These are phyloP conservation scores for Raffaelea deltoideospora DNA, from an alignment of 2,329 filamentous ascomycete species.

Conservation along the genomic window DNA sequence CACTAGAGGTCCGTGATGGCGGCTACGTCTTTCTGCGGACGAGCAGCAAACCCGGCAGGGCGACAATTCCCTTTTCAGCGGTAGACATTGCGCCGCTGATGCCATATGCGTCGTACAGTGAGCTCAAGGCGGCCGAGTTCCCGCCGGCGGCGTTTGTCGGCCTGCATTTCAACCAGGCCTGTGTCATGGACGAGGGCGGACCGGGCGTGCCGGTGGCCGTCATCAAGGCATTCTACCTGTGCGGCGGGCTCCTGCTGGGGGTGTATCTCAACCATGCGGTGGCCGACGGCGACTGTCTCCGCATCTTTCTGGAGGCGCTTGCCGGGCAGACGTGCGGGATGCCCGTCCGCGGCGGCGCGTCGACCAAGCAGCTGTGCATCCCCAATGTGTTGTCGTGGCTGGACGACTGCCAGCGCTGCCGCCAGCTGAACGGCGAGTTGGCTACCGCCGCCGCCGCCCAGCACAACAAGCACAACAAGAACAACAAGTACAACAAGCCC, in stretches of 20 bases:
- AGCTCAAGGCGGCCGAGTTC: slow-evolving; percentile 14
- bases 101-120: slow-evolving; percentile 11
- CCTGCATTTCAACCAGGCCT: slow-evolving; percentile 9
- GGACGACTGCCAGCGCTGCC: no score
- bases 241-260: slow-evolving; percentile 23
- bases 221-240: slow-evolving; percentile 22
- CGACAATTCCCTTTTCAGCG: slow-evolving; percentile 10
- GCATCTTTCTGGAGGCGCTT: slow-evolving; percentile 23
- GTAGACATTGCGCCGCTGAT: slow-evolving; percentile 10
- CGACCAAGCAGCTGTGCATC: slow-evolving; percentile 8
- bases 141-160: slow-evolving; percentile 16
- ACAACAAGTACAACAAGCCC: no score
- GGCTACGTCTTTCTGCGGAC: slow-evolving; percentile 10
- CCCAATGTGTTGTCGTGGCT: slow-evolving; percentile 7
- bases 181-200: slow-evolving; percentile 4
- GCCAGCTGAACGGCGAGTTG: no score
- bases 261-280: slow-evolving; percentile 26
- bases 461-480: background rate
- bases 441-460: background rate
- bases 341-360: slow-evolving; percentile 11
- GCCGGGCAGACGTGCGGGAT: slow-evolving; percentile 18
- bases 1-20: slow-evolving; percentile 10
- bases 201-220: slow-evolving; percentile 19
- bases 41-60: slow-evolving; percentile 1
- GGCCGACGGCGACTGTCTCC: slow-evolving; percentile 24